Percentiles rank a stretch among this genome's conserved stretches.
Conservation (phyloP, 805 yeast genomes). For the Priceomyces castillae region DNA sequence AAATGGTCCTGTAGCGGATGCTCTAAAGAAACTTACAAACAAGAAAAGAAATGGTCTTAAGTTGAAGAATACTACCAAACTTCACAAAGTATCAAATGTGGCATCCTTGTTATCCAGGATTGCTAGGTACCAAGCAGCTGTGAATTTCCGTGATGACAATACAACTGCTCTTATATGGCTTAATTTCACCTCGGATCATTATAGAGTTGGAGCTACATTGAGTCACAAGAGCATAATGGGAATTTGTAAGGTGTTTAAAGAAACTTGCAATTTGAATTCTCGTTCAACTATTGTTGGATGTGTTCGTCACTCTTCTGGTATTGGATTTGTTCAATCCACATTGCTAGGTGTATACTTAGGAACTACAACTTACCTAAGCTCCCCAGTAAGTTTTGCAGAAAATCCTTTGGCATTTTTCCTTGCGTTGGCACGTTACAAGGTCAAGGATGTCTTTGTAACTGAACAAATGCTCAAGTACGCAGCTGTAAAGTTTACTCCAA, state of each 20-base stretch:
- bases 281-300: constrained; percentile 77
- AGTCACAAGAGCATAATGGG: constrained; percentile 67
- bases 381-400: constrained; percentile 73
- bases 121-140: constrained; percentile 40
- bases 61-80: constrained; percentile 65
- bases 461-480: constrained; percentile 81
- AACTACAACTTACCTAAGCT: constrained; percentile 74
- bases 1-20: constrained; percentile 60
- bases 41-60: constrained; percentile 43
- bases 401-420: constrained; percentile 71
- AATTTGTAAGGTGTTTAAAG: constrained; percentile 84
- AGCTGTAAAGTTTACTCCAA: constrained; percentile 55
- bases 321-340: constrained; percentile 87
- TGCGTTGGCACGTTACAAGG: constrained; percentile 69
- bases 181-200: constrained; percentile 69
- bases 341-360: constrained; percentile 85
- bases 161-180: constrained; percentile 63
- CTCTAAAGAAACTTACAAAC: constrained; percentile 48
- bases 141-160: constrained; percentile 37
- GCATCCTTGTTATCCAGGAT: constrained; percentile 45
- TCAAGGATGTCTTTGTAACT: constrained; percentile 83
- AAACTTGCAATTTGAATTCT: constrained; percentile 80
- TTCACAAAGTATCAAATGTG: constrained; percentile 38
- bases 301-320: constrained; percentile 77
- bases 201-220: constrained; percentile 53